A percentile compares a stretch with the other conserved stretches of the same genome.
phyloP scores from a whole-genome alignment of 1,139 yeast genomes.

The Hyphopichia fennica region DNA sequence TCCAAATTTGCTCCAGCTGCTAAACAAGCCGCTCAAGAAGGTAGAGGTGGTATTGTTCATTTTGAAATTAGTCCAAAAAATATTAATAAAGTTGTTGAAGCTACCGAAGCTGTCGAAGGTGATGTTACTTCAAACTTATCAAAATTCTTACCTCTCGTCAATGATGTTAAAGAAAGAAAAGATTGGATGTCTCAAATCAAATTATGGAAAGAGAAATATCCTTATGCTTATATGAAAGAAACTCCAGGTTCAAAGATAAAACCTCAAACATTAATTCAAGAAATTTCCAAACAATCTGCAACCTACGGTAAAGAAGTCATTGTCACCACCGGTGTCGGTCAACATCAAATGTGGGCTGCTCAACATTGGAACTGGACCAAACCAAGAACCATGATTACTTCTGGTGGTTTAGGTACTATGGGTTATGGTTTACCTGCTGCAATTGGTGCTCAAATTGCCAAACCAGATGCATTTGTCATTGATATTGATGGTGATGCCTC shows the following conservation, averaged over 20 bases:
- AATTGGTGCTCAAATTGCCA: conserved; percentile 96
- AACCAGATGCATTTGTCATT: conserved; percentile 90
- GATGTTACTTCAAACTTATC: conserved; percentile 82
- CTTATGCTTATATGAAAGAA: conserved; percentile 75
- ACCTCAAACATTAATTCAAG: conserved; percentile 88
- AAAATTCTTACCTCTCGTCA: conserved; percentile 68
- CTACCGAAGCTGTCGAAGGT: conserved; percentile 96
- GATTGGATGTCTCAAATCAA: conserved; percentile 77
- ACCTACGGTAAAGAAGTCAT: conserved; percentile 72
- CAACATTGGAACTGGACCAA: conserved; percentile 92
- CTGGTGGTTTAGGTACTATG: conserved; percentile 99
- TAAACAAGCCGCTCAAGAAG: conserved; percentile 80
- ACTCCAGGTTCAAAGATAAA: conserved; percentile 80
- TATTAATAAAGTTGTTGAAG: conserved; percentile 96
- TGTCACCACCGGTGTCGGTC: conserved; percentile 98
- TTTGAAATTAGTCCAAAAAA: conserved; percentile 95
- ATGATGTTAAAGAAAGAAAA: conserved; percentile 60
- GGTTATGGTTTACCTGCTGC: conserved; percentile 98
- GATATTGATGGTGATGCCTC: conserved; percentile 99
- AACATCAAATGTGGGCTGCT: conserved; percentile 99
- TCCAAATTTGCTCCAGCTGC: conserved; percentile 93
- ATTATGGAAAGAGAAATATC: conserved; percentile 85
- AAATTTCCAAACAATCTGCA: conserved; percentile 71
- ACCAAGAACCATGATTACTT: conserved; percentile 91
- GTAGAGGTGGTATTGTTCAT: conserved; percentile 94